A percentile compares a stretch with the other conserved stretches of the same genome.
These are phyloP conservation scores for Xylariaceae sp. DNA, from an alignment of 2,329 filamentous ascomycete genomes.

Conservation along the genomic window DNA sequence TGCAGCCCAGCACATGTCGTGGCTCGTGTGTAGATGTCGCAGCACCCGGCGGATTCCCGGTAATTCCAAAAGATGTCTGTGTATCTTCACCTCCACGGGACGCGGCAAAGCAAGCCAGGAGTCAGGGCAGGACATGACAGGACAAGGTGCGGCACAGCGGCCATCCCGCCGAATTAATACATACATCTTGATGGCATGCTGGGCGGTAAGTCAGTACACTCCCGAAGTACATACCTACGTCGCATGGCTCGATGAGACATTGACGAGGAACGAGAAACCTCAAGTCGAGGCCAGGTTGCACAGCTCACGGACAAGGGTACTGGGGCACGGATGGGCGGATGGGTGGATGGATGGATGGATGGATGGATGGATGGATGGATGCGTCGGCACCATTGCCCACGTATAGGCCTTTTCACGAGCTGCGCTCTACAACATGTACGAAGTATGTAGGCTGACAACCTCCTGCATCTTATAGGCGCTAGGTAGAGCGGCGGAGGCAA, in stretches of 20 bases:
- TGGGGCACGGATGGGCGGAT: conserved; percentile 11
- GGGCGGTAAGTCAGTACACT: conserved; percentile 10
- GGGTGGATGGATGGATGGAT: too few species aligned
- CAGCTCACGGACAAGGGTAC: conserved; percentile 10
- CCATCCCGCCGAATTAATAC: conserved; percentile 11
- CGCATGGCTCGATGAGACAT: conserved; percentile 19
- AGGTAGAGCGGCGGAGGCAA: conserved; percentile 5
- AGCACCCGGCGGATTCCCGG: conserved; percentile 9
- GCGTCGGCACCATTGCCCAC: conserved; percentile 13
- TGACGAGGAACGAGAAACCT: conserved; percentile 7
- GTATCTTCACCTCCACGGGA: conserved; percentile 5
- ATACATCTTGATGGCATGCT: conserved; percentile 12
- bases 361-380: too few species aligned
- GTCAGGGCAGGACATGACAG: conserved; percentile 2
- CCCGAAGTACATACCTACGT: conserved; percentile 10
- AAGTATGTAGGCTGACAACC: conserved; percentile 23
- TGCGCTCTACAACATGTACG: not conserved
- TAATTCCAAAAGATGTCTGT: conserved; percentile 11
- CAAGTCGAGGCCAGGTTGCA: conserved; percentile 16
- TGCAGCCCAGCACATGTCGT: conserved; percentile 6
- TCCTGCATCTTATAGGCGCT: conserved; percentile 8
- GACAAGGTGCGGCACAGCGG: conserved; percentile 3
- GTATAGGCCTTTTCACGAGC: conserved; percentile 12
- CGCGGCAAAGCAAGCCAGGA: not conserved
- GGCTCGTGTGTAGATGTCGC: conserved; percentile 3